phyloP scores from a whole-genome alignment of 2,329 filamentous ascomycete species.

The Alternaria postmessia region DNA sequence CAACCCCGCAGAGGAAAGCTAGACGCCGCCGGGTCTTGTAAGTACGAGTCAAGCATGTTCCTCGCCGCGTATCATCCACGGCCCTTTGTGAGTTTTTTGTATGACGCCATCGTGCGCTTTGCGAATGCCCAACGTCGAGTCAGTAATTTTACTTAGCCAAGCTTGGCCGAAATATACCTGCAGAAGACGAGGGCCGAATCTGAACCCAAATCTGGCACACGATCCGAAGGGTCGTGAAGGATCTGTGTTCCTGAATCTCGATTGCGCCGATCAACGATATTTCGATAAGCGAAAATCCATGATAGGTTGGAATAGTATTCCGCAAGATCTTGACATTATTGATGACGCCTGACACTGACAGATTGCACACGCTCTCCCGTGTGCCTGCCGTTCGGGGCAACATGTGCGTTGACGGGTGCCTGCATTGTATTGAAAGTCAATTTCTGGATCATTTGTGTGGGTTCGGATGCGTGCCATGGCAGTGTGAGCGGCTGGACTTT shows the following conservation, averaged over 20 bases:
- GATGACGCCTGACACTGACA: slow-evolving; percentile 14
- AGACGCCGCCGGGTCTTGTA: neutral
- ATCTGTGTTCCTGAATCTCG: slow-evolving; percentile 5
- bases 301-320: slow-evolving; percentile 11
- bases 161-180: neutral
- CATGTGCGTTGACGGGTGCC: slow-evolving; percentile 9
- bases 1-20: slow-evolving; percentile 8
- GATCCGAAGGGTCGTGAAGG: slow-evolving; percentile 1
- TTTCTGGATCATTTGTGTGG: neutral
- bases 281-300: slow-evolving; percentile 20
- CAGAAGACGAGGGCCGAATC: slow-evolving; percentile 1
- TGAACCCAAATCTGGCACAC: slow-evolving; percentile 1
- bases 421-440: slow-evolving; percentile 13
- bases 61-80: neutral
- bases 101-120: slow-evolving; percentile 15
- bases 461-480: neutral
- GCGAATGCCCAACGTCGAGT: slow-evolving; percentile 5
- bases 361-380: slow-evolving; percentile 2
- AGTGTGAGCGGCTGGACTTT: neutral
- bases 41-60: neutral
- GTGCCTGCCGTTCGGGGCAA: slow-evolving; percentile 8
- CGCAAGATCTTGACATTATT: slow-evolving; percentile 11
- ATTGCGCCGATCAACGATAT: slow-evolving; percentile 1
- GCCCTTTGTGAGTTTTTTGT: neutral
- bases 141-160: neutral